Evolutionary conservation across 2,329 filamentous ascomycete genomes (phyloP), one percentile per base, ranked within the genome.

Genomic region (Neonectria neomacrospora): DNA sequence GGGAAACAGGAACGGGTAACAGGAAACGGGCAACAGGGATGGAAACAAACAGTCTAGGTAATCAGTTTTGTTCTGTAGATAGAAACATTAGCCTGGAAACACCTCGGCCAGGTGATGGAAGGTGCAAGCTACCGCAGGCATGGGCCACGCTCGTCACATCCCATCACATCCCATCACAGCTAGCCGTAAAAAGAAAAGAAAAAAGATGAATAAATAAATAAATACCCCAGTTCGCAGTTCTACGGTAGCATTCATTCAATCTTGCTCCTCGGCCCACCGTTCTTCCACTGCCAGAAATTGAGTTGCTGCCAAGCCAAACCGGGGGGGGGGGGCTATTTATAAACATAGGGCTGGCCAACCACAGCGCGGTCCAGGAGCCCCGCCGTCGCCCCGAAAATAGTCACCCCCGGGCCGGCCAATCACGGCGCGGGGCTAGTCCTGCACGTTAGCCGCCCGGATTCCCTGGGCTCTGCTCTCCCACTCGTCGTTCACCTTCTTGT

Each of bases 401-500:
- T 26, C 66, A 41, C n/a, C 23, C 50, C 51, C 34, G 53, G 53
- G 9, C 9, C 12, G 55, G 52, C 66, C 51, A 23, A 22, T 45
- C 18, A 51, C 41, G 58, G 48, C 41, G 48, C 23, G 5, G 22
- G 50, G 8, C 12, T 7, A 73, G 67, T 73, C 71, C 66, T 63
- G 71, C 67, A 64, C 37, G 66, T 66, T 73, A 73, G 63, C 63
- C 71, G 71, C 71, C 71, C 61, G 59, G 55, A 23, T 32, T 42
- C 26, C 26, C 14, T 48, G 5, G 45, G 37, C 53, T 12, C 34
- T 32, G n/a, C 22, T 34, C 23, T n/a, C n/a, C n/a, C n/a, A n/a
- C n/a, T n/a, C n/a, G n/a, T n/a, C n/a, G n/a, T n/a, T n/a, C n/a
- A n/a, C n/a, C n/a, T n/a, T n/a, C n/a, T n/a, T 26, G 18, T 26